Evolutionary conservation across 192 early-diverging fungal genomes (phyloP), one percentile per base, ranked within the genome.

Genomic region (Backusella mclennaniae): DNA sequence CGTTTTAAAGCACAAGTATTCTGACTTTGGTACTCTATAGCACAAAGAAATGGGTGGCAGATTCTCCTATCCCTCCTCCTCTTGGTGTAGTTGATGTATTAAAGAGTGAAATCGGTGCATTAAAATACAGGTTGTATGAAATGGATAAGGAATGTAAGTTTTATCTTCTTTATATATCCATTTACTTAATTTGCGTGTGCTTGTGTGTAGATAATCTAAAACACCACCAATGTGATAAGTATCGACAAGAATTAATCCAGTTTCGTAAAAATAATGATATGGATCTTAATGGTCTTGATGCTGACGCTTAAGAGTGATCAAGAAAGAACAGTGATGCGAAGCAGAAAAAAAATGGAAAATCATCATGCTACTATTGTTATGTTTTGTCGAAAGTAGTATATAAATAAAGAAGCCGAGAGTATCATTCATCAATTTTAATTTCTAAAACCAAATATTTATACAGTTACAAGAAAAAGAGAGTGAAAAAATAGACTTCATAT

Each of bases 111-210:
- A 46, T 80, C 5, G 66, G 67, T 59, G 41, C 35, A 56, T 69
- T 83, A 3, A 80, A 80, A 35, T 66, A 26, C 15, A 80, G 71
- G 21, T 63, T 76, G 11, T 66, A 38, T 17, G 82, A 83, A 38
- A 83, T 83, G 69, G 82, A 83, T 42, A 80, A 77, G 66, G 82
- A 83, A 74, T 83, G 82, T 83, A 74, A 71, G 82, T 73, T 69
- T 31, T 8, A n/a, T 46, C 29, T 23, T 66, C 9, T n/a, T 6
- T n/a, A 15, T 41, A 29, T 15, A n/a, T 52, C 33, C 3, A 33
- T 14, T 76, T 41, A 38, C 39, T 33, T 8, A 31, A 11, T 17
- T 44, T 17, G 12, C 36, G 6, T 17, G 19, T 36, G 66, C 35
- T 1, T 15, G 17, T 36, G 44, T 33, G 19, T 67, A 79, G 77